phyloP scores from a whole-genome alignment of 2,329 filamentous ascomycete species.

The Teratosphaeriaceae sp. region DNA sequence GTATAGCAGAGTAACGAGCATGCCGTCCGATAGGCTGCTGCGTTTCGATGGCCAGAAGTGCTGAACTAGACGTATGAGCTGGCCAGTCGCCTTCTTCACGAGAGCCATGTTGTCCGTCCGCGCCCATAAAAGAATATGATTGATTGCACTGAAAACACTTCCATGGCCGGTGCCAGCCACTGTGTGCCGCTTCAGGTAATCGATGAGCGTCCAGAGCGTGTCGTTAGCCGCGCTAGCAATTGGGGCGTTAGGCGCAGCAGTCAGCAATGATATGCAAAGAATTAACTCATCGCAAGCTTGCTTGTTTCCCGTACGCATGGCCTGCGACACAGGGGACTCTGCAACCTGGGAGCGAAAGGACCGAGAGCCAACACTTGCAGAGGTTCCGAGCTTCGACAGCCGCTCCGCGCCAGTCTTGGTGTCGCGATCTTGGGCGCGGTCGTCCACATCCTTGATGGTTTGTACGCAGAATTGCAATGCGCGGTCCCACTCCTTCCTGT shows the following conservation, averaged over 20 bases:
- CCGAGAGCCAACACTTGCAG: conserved; percentile 17
- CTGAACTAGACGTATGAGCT: conserved; percentile 63
- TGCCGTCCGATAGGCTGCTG: conserved; percentile 63
- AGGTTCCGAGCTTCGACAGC: conserved; percentile 6
- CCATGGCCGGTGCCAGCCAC: conserved; percentile 49
- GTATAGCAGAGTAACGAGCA: conserved; percentile 66
- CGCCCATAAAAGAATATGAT: conserved; percentile 58
- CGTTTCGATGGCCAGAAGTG: conserved; percentile 57
- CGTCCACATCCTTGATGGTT: conserved; percentile 39
- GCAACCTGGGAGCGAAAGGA: conserved; percentile 19
- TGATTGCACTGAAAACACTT: conserved; percentile 68
- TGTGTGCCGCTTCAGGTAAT: conserved; percentile 46
- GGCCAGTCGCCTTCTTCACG: conserved; percentile 52
- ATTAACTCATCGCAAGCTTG: conserved; percentile 27
- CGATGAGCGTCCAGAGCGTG: conserved; percentile 24
- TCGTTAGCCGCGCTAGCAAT: conserved; percentile 13
- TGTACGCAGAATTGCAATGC: conserved; percentile 66
- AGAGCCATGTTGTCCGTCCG: conserved; percentile 63
- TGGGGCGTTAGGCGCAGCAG: conserved; percentile 25
- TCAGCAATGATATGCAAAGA: conserved; percentile 22
- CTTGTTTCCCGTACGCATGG: conserved; percentile 10
- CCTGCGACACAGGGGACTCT: conserved; percentile 22
- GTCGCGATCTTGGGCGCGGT: conserved; percentile 17
- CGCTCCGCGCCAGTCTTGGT: conserved; percentile 1
- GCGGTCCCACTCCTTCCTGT: conserved; percentile 59